Base-by-base conservation (phyloP, 495 filamentous ascomycete species). In the Halenospora varia region DNA sequence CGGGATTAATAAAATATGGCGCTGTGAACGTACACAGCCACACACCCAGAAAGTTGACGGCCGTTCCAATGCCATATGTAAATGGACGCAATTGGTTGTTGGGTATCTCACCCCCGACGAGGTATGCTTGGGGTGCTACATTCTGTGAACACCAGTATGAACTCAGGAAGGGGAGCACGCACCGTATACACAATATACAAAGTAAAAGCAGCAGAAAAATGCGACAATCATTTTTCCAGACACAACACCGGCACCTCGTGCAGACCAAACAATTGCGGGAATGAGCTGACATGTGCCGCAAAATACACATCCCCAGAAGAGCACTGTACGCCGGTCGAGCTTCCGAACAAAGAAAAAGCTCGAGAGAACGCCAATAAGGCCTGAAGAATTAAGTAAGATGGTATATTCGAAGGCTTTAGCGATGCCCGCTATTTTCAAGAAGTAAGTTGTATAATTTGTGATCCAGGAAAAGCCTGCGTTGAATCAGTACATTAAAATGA, bases 341-440 rank as follows among this genome's bases (percentile, higher is more conserved):
- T 71, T 71, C 3, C 80, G 79, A 40, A 84, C 74, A 42, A 83
- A 66, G 25, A 70, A 53, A 39, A 71, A 71, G 62, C 82, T 84
- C 61, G 81, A 69, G 29, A 83, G 56, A 60, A 83, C 77, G 52
- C 79, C 80, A 15, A 79, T 64, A 20, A 82, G 78, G 6, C 82
- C 81, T 29, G 82, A 72, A n/a, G 75, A 74, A 49, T 71, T 77
- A 40, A 84, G 70, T 40, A 84, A 75, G 58, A 80, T 79, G 46
- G 75, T 71, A 66, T 82, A 84, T 58, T 72, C 75, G 66, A 86
- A 86, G 3, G 82, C 76, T 54, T 82, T 74, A n/a, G 75, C 72
- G 6, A 84, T 77, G 35, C 79, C 73, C 19, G 81, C 78, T 75
- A 86, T 85, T 59, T 77, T 75, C 64, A 86, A 82, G 73, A 85